Evolutionary conservation across 2,329 filamentous ascomycete species (phyloP).

Genomic region (Fusarium tanahbumbuense): DNA sequence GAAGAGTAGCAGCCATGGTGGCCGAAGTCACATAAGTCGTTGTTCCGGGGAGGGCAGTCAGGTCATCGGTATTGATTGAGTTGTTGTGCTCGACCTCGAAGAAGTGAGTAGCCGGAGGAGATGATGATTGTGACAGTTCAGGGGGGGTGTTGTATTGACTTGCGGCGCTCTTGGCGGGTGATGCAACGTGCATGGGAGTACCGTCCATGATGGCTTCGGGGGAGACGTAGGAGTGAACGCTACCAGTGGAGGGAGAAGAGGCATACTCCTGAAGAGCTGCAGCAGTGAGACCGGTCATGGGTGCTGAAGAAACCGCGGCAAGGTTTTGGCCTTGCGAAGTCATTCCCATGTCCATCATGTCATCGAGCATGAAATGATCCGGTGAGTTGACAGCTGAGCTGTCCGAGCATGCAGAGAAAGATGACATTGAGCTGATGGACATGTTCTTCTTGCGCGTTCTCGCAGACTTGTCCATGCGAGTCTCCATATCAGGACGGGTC

Average conservation of each 20-base stretch:
- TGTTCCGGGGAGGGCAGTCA: constrained; percentile 47
- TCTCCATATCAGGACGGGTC: constrained; percentile 67
- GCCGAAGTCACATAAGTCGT: constrained; percentile 50
- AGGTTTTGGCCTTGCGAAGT: constrained; percentile 44
- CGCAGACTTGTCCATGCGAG: constrained; percentile 68
- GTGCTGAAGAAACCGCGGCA: constrained; percentile 60
- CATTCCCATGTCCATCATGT: constrained; percentile 60
- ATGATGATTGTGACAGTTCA: constrained; percentile 70
- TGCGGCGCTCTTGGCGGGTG: constrained; percentile 62
- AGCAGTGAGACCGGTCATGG: constrained; percentile 52
- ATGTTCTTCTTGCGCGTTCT: constrained; percentile 67
- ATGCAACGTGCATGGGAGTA: constrained; percentile 54
- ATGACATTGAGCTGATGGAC: constrained; percentile 62
- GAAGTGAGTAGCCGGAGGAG: constrained; percentile 62
- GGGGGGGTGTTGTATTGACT: constrained; percentile 69
- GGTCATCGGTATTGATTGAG: constrained; percentile 47
- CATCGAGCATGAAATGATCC: constrained; percentile 60
- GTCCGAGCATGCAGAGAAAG: constrained; percentile 68
- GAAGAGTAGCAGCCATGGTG: constrained; percentile 50
- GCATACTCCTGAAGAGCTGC: constrained; percentile 51
- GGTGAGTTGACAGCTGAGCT: constrained; percentile 67
- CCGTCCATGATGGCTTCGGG: constrained; percentile 58
- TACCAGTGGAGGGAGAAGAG: constrained; percentile 56
- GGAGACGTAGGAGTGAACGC: constrained; percentile 59
- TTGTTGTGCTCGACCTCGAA: constrained; percentile 60